These are phyloP conservation scores for Trichophyton simii DNA, from an alignment of 2,329 filamentous ascomycete genomes.

Conservation along the genomic window DNA sequence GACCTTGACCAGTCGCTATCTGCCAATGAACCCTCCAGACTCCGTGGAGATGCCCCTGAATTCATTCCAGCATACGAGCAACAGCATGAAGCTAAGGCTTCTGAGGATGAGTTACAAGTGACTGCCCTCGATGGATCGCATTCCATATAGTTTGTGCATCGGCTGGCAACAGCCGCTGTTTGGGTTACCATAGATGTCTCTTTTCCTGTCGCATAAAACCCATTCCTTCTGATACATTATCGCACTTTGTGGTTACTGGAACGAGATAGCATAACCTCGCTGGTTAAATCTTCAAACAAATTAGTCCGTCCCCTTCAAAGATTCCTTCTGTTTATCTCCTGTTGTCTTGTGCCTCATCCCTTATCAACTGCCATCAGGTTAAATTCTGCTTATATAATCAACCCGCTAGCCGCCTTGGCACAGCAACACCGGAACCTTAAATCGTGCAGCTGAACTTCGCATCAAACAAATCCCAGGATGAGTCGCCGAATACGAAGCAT, in stretches of 20 bases:
- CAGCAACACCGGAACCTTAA: neutral
- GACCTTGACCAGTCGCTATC: neutral
- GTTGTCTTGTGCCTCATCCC: no score
- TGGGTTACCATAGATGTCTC: no score
- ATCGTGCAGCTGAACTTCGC: neutral
- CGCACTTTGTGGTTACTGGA: no score
- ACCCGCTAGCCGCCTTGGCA: neutral
- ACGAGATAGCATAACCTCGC: no score
- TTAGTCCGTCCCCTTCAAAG: no score
- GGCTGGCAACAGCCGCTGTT: no score
- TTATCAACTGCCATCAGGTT: no score
- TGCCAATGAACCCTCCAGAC: neutral
- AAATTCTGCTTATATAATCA: neutral
- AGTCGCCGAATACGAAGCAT: neutral
- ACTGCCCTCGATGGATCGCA: neutral
- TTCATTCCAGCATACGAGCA: neutral
- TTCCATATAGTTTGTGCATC: neutral
- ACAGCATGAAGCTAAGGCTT: no score
- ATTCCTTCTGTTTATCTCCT: no score
- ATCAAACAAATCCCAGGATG: neutral
- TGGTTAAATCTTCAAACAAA: no score
- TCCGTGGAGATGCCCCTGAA: conserved; percentile 9
- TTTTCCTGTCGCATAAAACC: no score
- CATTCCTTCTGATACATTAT: no score
- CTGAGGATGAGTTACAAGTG: neutral